Base-by-base conservation (phyloP, 1,284 basidiomycete species). In the Laetiporus sulphureus region DNA sequence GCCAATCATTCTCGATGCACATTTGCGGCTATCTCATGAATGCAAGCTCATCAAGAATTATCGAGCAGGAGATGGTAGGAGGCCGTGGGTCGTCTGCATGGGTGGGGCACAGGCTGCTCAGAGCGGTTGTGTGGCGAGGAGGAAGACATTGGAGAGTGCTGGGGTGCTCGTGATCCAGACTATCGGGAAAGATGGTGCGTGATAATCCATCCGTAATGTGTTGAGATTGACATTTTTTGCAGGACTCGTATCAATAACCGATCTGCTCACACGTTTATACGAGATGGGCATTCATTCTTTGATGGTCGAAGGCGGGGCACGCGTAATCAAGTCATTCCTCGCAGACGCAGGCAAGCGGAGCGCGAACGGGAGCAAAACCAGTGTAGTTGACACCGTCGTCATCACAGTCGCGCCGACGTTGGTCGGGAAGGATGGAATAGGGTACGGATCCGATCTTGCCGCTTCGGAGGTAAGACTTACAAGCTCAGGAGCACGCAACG, bases 221-320 rank as follows among this genome's bases (percentile, higher is more conserved):
- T 15, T 42, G 13, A 44, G 27, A 47, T 34, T 33, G 32, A 38
- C 42, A 32, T 48, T 32, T 40, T 41, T 40, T 21, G 32, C 47
- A 77, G 72, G 67, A 13, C 56, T 60, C 32, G 63, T 83, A 29
- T 65, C 74, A 5, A 67, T 88, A 3, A 54, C 62, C 1, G 57
- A 60, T 6, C 59, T 89, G 10, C 74, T 91, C 2, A 53, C 51
- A 11, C 65, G 67, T 6, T 67, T 93, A 20, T 61, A 63, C 18
- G 57, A 62, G 10, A 63, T 73, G 19, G 79, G 77, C 8, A 72
- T 96, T 44, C 64, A 64, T 6, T 83, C 83, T 3, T 68, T 97
- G 40, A 99, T 99, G 95, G 85, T 97, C 8, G 95, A 99, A 68
- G 95, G 95, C 39, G 95, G 95, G 13, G 87, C 91, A 3, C 65